These are phyloP conservation scores for Fusarium subtropicale DNA, from an alignment of 2,329 filamentous ascomycete species.

Conservation along the genomic window DNA sequence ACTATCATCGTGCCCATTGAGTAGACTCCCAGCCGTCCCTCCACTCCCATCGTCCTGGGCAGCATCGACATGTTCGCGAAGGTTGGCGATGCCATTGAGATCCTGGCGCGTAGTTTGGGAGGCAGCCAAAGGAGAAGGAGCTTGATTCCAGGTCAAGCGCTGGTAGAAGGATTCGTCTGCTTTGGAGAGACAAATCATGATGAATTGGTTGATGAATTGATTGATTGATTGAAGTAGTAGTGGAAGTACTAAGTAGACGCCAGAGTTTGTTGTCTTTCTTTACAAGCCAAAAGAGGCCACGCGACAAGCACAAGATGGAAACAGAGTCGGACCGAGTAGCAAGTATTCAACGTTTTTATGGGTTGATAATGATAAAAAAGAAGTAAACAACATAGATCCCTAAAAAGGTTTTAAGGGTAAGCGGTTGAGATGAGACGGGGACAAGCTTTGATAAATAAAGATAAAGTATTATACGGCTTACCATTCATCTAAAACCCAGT, in stretches of 20 bases:
- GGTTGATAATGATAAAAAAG: background rate
- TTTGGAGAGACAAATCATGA: constrained; percentile 66
- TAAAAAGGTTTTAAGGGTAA: background rate
- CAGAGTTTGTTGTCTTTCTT: constrained; percentile 7
- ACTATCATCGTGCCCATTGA: constrained; percentile 46
- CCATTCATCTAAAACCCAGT: background rate
- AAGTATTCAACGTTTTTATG: constrained; percentile 7
- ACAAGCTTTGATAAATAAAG: constrained; percentile 18
- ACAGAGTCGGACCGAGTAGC: constrained; percentile 7
- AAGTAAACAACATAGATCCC: background rate
- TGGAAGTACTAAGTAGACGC: constrained; percentile 11
- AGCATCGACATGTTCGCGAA: constrained; percentile 57
- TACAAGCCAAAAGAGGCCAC: constrained; percentile 18
- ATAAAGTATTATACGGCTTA: constrained; percentile 16
- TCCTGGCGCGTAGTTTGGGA: constrained; percentile 66
- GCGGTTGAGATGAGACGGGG: constrained; percentile 1
- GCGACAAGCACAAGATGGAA: constrained; percentile 11
- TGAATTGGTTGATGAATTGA: background rate
- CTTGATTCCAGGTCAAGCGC: constrained; percentile 66
- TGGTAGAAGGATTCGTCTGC: constrained; percentile 62
- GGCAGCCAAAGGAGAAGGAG: constrained; percentile 60
- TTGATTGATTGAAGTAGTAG: background rate
- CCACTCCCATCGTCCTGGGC: constrained; percentile 50
- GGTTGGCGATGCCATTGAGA: constrained; percentile 66
- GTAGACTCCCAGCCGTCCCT: constrained; percentile 38